Conservation (phyloP, 2,329 filamentous ascomycete species). For the Diaporthe australafricana region DNA sequence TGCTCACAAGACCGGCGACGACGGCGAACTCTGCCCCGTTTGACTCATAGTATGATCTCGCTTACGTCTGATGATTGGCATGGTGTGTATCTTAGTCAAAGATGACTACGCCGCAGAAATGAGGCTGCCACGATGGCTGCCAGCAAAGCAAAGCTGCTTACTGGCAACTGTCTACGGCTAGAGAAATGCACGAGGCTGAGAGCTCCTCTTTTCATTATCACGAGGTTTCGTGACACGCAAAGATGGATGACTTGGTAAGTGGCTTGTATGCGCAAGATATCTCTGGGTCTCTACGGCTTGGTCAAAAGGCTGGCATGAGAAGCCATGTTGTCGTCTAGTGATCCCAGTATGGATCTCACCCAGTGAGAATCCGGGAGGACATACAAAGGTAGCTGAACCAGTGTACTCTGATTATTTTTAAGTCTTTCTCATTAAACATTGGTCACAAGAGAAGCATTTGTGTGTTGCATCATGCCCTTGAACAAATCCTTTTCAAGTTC, state of each 20-base stretch:
- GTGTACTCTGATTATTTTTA: background rate
- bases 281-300: background rate
- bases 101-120: background rate
- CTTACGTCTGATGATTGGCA: too few species aligned
- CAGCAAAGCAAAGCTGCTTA: background rate
- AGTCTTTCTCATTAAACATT: background rate
- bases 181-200: background rate
- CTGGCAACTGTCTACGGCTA: too few species aligned
- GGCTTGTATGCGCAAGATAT: too few species aligned
- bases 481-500: background rate
- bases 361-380: background rate
- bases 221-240: too few species aligned
- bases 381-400: background rate
- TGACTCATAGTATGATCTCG: background rate
- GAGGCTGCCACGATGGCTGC: background rate
- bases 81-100: too few species aligned
- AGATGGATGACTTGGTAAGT: too few species aligned
- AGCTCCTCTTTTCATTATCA: too few species aligned
- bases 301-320: background rate
- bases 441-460: too few species aligned
- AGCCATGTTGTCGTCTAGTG: background rate
- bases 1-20: background rate
- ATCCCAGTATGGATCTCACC: background rate
- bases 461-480: background rate
- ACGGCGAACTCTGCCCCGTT: background rate